Conservation (phyloP, 1,139 yeast species). For the Pneumocystis carinii region DNA sequence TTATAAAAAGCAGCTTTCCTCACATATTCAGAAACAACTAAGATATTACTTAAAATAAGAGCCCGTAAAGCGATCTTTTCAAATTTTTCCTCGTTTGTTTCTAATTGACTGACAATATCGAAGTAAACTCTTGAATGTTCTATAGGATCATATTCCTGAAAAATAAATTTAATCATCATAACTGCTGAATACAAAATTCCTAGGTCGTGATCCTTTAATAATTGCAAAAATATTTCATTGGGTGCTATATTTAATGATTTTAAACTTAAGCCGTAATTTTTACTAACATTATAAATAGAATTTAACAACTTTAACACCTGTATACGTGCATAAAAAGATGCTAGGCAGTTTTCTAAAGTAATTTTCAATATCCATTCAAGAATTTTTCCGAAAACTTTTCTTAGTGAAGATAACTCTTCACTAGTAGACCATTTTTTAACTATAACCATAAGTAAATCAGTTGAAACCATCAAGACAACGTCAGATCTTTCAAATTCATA, state of each 20-base stretch:
- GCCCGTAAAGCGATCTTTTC: background rate
- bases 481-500: background rate
- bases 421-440: background rate
- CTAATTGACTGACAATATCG: background rate
- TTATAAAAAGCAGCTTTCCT: conserved; percentile 10
- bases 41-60: background rate
- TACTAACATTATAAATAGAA: background rate
- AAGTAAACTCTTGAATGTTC: background rate
- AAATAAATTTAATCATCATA: background rate
- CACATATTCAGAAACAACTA: background rate
- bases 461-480: background rate
- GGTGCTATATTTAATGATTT: background rate
- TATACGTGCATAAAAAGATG: background rate
- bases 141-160: background rate
- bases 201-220: background rate
- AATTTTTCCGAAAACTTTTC: background rate
- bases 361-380: background rate
- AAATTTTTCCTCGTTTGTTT: background rate
- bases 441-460: background rate
- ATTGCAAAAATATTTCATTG: background rate
- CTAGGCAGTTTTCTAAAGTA: background rate
- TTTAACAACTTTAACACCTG: background rate
- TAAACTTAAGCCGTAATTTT: background rate
- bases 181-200: background rate
- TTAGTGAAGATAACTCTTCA: background rate